Evolutionary conservation across 306 rosid genomes (phyloP).

Genomic region (Prunus salicina): DNA sequence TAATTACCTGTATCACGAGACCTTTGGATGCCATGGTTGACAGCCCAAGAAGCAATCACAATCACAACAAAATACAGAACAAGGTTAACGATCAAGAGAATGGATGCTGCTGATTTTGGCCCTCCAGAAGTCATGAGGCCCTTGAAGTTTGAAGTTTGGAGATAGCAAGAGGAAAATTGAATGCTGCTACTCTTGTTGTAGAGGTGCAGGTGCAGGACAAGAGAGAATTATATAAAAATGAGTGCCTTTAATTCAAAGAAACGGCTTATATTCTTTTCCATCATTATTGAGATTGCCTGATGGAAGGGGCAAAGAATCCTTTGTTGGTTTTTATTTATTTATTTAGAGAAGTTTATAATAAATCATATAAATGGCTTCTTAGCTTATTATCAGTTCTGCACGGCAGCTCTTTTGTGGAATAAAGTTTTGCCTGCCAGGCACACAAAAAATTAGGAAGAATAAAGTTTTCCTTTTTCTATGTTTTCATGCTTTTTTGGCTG

Average conservation of each 20-base stretch:
- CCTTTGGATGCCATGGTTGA: slow-evolving; percentile 71
- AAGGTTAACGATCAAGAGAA: slow-evolving; percentile 64
- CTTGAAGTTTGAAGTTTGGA: slow-evolving; percentile 13
- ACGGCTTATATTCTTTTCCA: slow-evolving; percentile 55
- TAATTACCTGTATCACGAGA: slow-evolving; percentile 59
- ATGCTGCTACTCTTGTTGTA: slow-evolving; percentile 10
- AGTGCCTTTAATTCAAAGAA: slow-evolving; percentile 48
- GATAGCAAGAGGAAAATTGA: slow-evolving; percentile 9
- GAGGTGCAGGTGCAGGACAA: background rate
- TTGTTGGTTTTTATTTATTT: background rate
- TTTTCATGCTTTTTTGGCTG: background rate
- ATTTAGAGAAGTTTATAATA: background rate
- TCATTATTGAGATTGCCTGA: slow-evolving; percentile 35
- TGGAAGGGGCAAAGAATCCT: slow-evolving; percentile 43
- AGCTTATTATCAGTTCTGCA: background rate
- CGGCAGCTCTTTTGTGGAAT: slow-evolving; percentile 5
- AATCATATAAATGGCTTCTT: too few species aligned
- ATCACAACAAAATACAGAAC: slow-evolving; percentile 56
- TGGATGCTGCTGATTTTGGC: slow-evolving; percentile 51
- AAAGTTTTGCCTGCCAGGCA: slow-evolving; percentile 6
- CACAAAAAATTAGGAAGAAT: slow-evolving; percentile 15
- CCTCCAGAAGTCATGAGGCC: slow-evolving; percentile 61
- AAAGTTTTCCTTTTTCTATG: background rate
- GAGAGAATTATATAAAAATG: slow-evolving; percentile 4
- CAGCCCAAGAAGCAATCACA: slow-evolving; percentile 80